Percentiles rank a stretch among this genome's conserved stretches.
phyloP scores from a whole-genome alignment of 495 filamentous ascomycete genomes.

The Cenococcum geophilum region DNA sequence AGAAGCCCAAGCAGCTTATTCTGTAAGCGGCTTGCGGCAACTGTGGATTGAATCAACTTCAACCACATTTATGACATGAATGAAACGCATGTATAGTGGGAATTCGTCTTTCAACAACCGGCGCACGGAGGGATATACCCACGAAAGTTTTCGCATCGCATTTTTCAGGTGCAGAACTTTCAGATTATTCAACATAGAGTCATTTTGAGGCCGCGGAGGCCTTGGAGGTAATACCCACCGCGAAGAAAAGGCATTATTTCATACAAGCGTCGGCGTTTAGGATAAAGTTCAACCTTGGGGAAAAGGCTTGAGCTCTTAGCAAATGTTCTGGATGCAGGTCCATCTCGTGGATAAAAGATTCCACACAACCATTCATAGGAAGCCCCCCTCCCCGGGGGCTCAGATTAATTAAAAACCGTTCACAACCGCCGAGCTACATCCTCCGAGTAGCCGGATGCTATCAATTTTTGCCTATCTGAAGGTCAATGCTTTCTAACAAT shows the following conservation, averaged over 20 bases:
- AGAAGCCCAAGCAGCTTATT: conserved; percentile 92
- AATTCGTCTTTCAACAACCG: conserved; percentile 32
- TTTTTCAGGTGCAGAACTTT: conserved; percentile 22
- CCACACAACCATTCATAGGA: too few species aligned
- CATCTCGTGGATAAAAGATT: too few species aligned
- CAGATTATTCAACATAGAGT: conserved; percentile 27
- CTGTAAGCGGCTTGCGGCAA: conserved; percentile 49
- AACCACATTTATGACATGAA: conserved; percentile 24
- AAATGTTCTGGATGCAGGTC: too few species aligned
- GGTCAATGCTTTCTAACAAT: too few species aligned
- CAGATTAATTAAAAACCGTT: too few species aligned
- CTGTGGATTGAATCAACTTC: conserved; percentile 32
- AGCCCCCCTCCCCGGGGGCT: too few species aligned
- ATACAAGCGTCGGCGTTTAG: neutral
- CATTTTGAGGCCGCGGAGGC: neutral
- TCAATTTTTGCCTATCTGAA: too few species aligned
- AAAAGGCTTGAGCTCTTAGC: too few species aligned
- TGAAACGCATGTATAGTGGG: conserved; percentile 25
- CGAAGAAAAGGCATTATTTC: neutral
- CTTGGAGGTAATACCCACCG: neutral
- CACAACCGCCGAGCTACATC: too few species aligned
- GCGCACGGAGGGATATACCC: conserved; percentile 26
- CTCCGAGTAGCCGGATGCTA: too few species aligned
- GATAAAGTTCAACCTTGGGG: neutral
- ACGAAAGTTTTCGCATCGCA: conserved; percentile 24